phyloP scores from a whole-genome alignment of 2,329 filamentous ascomycete genomes.

The Aspergillus ibericus region DNA sequence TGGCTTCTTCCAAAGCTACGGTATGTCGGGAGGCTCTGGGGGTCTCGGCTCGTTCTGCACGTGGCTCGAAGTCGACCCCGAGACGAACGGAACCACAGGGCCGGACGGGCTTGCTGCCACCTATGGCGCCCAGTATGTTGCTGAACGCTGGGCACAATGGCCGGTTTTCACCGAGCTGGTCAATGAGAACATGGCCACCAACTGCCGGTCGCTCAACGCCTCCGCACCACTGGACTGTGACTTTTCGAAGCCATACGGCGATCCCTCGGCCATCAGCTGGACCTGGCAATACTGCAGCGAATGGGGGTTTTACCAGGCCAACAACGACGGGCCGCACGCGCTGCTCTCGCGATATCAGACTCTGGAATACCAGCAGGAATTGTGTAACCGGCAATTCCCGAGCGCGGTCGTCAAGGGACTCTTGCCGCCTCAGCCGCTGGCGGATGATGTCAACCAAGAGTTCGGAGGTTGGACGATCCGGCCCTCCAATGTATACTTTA shows the following conservation, averaged over 20 bases:
- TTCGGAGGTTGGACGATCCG: conserved; percentile 55
- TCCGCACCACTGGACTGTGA: conserved; percentile 36
- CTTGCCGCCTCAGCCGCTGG: conserved; percentile 45
- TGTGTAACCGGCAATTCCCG: conserved; percentile 53
- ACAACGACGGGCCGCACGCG: conserved; percentile 50
- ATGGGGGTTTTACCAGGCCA: conserved; percentile 53
- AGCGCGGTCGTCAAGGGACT: conserved; percentile 38
- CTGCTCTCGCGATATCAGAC: conserved; percentile 51
- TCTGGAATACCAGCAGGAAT: conserved; percentile 44
- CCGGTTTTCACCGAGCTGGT: conserved; percentile 38
- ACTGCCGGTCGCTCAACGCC: conserved; percentile 38
- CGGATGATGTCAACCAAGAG: conserved; percentile 41
- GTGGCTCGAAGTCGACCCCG: conserved; percentile 47
- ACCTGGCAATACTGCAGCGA: conserved; percentile 56
- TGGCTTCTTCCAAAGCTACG: conserved; percentile 47
- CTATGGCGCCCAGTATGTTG: conserved; percentile 43
- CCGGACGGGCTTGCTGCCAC: conserved; percentile 43
- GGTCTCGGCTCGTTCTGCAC: conserved; percentile 48
- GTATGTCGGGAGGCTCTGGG: conserved; percentile 38
- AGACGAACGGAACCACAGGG: conserved; percentile 36
- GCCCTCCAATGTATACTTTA: conserved; percentile 54
- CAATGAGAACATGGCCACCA: conserved; percentile 42
- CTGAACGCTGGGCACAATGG: conserved; percentile 46
- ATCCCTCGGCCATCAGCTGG: conserved; percentile 46
- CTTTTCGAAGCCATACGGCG: conserved; percentile 34